Percentiles rank a stretch among this genome's conserved stretches.
These are phyloP conservation scores for Eucalyptus regnans DNA, from an alignment of 345 rosid genomes.

Conservation along the genomic window DNA sequence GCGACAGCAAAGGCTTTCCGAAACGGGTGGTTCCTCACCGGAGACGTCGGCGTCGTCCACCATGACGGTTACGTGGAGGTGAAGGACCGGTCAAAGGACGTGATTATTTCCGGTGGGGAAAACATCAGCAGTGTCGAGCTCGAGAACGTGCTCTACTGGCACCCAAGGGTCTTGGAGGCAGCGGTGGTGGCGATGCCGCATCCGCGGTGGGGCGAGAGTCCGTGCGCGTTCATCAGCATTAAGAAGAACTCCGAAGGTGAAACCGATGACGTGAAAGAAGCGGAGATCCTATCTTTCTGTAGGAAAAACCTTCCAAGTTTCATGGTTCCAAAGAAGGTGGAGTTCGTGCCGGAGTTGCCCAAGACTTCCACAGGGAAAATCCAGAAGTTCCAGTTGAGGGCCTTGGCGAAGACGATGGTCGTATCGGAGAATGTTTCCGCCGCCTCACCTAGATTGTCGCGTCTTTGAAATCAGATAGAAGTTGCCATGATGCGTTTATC, in stretches of 20 bases:
- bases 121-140: slow-evolving; percentile 53
- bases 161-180: slow-evolving; percentile 30
- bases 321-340: slow-evolving; percentile 47
- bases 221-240: slow-evolving; percentile 36
- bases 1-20: background rate
- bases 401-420: slow-evolving; percentile 16
- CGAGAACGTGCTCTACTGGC: slow-evolving; percentile 31
- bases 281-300: slow-evolving; percentile 24
- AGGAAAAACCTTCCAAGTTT: slow-evolving; percentile 32
- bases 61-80: slow-evolving; percentile 32
- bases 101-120: slow-evolving; percentile 62
- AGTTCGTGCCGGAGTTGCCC: slow-evolving; percentile 24
- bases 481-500: background rate
- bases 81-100: slow-evolving; percentile 34
- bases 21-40: slow-evolving; percentile 10
- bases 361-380: slow-evolving; percentile 45
- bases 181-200: slow-evolving; percentile 62
- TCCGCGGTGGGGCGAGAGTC: slow-evolving; percentile 45
- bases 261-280: slow-evolving; percentile 2
- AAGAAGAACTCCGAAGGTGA: background rate
- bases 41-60: slow-evolving; percentile 34
- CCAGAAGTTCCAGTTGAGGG: slow-evolving; percentile 33
- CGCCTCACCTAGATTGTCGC: background rate
- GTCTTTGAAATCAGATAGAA: background rate
- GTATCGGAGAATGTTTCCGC: background rate